Conservation (phyloP, 768 basidiomycete genomes). For the Russula griseocarnosa region DNA sequence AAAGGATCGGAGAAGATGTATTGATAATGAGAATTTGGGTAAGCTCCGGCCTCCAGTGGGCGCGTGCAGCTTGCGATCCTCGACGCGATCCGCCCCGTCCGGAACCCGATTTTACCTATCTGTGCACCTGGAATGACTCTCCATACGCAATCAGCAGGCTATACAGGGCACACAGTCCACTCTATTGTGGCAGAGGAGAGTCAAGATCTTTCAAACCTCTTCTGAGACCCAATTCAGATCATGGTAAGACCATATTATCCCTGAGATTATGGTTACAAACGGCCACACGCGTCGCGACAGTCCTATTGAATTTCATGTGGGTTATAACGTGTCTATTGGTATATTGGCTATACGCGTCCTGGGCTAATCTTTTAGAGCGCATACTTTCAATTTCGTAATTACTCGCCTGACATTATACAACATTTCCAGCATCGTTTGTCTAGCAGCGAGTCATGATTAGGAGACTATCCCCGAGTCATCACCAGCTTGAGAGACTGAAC, state of each 20-base stretch:
- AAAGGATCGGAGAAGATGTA: too few species aligned
- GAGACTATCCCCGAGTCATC: neutral
- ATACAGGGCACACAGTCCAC: neutral
- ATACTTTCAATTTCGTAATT: neutral
- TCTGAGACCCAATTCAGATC: neutral
- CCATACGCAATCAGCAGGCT: too few species aligned
- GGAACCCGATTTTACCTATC: too few species aligned
- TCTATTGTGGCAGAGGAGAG: neutral
- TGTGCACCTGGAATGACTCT: too few species aligned
- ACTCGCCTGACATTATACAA: slow-evolving; percentile 17
- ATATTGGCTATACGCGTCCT: neutral
- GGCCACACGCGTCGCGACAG: neutral
- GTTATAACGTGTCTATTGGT: neutral
- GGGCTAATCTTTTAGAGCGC: neutral
- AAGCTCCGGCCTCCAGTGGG: too few species aligned
- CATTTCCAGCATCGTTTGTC: slow-evolving; percentile 3
- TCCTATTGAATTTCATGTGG: neutral
- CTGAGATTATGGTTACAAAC: neutral
- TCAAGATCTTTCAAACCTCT: neutral
- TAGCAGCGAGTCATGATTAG: neutral
- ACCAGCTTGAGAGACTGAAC: neutral
- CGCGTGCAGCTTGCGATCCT: too few species aligned
- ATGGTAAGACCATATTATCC: neutral
- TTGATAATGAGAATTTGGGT: too few species aligned
- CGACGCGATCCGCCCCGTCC: too few species aligned